phyloP scores from a whole-genome alignment of 495 filamentous ascomycete species.

The Chaetomium tenue region DNA sequence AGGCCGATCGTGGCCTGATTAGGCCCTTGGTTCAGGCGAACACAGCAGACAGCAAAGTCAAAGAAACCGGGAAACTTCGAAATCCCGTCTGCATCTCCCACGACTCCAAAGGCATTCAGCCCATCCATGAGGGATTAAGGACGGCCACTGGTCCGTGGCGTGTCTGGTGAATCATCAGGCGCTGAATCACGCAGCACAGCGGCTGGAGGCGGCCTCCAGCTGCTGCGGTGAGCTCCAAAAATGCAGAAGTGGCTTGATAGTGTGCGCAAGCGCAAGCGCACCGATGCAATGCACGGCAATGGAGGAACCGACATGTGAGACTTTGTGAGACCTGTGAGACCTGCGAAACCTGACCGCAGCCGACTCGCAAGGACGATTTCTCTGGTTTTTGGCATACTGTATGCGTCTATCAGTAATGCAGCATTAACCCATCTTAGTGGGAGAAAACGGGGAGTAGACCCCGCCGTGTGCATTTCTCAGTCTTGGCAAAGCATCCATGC shows the following conservation, averaged over 20 bases:
- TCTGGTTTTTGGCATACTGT: neutral
- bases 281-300: too few species aligned
- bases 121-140: constrained; percentile 11
- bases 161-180: neutral
- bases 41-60: neutral
- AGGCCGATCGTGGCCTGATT: neutral
- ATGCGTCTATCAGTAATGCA: neutral
- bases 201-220: neutral
- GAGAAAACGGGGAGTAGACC: neutral
- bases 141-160: neutral
- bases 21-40: neutral
- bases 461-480: neutral
- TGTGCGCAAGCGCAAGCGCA: too few species aligned
- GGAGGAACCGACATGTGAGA: neutral
- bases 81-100: neutral
- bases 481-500: constrained; percentile 8
- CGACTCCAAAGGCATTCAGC: neutral
- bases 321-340: too few species aligned
- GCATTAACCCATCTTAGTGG: neutral
- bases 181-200: neutral
- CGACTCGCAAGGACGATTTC: neutral
- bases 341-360: neutral
- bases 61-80: neutral
- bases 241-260: constrained; percentile 1
- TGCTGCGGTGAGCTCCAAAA: neutral